Percentiles rank a stretch among this genome's conserved stretches.
phyloP scores from a whole-genome alignment of 1,284 basidiomycete species.

The Tranzscheliella williamsii region DNA sequence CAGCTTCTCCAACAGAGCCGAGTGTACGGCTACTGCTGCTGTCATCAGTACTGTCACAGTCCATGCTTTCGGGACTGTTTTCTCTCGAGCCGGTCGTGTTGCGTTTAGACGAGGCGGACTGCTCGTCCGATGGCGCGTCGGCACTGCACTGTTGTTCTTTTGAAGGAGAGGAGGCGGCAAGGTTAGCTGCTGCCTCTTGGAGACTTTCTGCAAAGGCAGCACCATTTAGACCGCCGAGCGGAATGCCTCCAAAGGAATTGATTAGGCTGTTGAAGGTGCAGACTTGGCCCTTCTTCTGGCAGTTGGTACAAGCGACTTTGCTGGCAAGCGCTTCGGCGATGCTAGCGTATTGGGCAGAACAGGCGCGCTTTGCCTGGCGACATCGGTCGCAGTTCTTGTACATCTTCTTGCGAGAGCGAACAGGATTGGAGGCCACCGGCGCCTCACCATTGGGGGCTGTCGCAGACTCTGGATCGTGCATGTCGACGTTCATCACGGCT shows the following conservation, averaged over 20 bases:
- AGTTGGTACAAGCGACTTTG: conserved; percentile 29
- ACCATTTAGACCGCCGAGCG: conserved; percentile 15
- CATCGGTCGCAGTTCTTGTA: conserved; percentile 37
- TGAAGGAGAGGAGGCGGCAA: too few relatives aligned
- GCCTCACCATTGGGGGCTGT: too few relatives aligned
- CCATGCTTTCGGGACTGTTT: neutral
- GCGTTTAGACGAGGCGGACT: neutral
- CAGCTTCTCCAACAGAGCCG: too few relatives aligned
- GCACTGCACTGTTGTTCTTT: too few relatives aligned
- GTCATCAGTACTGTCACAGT: neutral
- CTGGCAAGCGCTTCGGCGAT: conserved; percentile 24
- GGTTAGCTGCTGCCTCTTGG: conserved; percentile 4
- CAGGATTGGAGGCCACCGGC: neutral
- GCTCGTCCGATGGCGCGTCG: too few relatives aligned
- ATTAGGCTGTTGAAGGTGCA: conserved; percentile 39
- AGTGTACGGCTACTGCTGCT: too few relatives aligned
- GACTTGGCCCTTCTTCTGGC: conserved; percentile 30
- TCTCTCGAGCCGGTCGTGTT: neutral
- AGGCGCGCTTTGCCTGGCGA: conserved; percentile 28
- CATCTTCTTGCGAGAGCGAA: conserved; percentile 30
- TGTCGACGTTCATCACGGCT: too few relatives aligned
- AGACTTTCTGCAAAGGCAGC: conserved; percentile 26
- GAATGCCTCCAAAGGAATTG: conserved; percentile 33
- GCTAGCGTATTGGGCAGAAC: conserved; percentile 20
- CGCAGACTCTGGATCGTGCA: too few relatives aligned